Base-by-base conservation (phyloP, 1,284 basidiomycete species). In the Ceratobasidium sp. region DNA sequence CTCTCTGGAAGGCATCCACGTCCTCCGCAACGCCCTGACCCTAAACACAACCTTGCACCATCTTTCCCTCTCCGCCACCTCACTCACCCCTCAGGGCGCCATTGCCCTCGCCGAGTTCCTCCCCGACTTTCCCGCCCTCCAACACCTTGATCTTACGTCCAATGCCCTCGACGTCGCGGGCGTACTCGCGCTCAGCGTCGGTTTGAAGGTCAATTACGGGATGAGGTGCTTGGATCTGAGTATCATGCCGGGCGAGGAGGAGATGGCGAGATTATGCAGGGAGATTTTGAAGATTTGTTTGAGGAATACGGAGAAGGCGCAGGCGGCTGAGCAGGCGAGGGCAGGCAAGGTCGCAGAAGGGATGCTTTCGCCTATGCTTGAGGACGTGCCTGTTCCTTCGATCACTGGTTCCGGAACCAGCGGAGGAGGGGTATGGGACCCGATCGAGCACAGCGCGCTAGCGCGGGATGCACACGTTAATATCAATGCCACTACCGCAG, bases 101-200 rank as follows among this genome's bases (percentile, higher is more conserved):
- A 98, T 99, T 73, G 93, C 95, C 0, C 87, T 99, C 0, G 97
- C 97, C 2, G 96, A 98, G 82, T 98, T 98, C 83, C 86, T 98
- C 2, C 96, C 96, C 0, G 96, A 98, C 80, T 92, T 94, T 0
- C 87, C 86, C 30, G 92, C 91, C 0, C 85, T 98, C 4, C 85
- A 98, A 0, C 96, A 98, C 80, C 88, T 98, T 58, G 94, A 96
- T 80, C 83, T 96, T 32, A 96, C 94, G 0, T 82, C 86, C 77
- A 96, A 96, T 80, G 83, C 85, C 5, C 85, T 98, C 49, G 95
- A 95, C 77, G 86, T 96, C 41, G 96, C 95, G 0, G 95, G 94
- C 18, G 93, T 98, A 6, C 91, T 98, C 87, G 97, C 96, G 0
- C 87, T 99, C 14, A 91, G 89, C 52, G 91, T 91, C 0, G 94